Evolutionary conservation across 345 rosid genomes (phyloP), one percentile per base, ranked within the genome.

Genomic region (Durio zibethinus): DNA sequence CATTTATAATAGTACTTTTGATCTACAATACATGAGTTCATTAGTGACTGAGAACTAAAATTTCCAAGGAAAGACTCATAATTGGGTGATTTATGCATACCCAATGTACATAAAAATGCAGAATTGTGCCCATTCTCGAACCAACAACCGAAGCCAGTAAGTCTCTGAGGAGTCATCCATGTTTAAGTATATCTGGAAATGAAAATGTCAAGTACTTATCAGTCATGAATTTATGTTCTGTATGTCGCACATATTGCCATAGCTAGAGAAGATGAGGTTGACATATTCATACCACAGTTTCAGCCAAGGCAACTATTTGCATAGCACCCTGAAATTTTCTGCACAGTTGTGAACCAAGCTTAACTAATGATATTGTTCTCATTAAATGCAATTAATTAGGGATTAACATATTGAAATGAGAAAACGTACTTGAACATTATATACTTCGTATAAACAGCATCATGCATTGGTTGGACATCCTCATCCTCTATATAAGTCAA

Each of bases 281-380:
- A 48, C 29, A 60, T 62, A 79, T 82, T 82, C 86, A 62, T 86
- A 90, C 99, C 89, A 89, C 87, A 61, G 88, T 87, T 90, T 93
- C 98, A 31, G 93, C 91, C 92, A 93, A 78, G 15, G 90, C 98
- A 72, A 90, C 93, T 67, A 95, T 87, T 81, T 93, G 99, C 98
- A 91, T 91, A 71, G 97, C 97, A 67, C 87, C 87, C 87, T 89
- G 98, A 72, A 95, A 95, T 83, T 90, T 95, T 88, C 99, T 95
- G 82, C 64, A 84, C n/a, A 48, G 48, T 61, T 79, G 60, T 16
- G 27, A 63, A 42, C 7, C 7, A 38, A 66, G 74, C 48, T 68
- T 59, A 66, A 42, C 40, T 56, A 16, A 35, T 16, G 57, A 65
- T 31, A 45, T 21, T 25, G 10, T 59, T 45, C 42, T 21, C 35